Evolutionary conservation across 2,329 filamentous ascomycete genomes (phyloP).

Genomic region (Aspergillus sp.): DNA sequence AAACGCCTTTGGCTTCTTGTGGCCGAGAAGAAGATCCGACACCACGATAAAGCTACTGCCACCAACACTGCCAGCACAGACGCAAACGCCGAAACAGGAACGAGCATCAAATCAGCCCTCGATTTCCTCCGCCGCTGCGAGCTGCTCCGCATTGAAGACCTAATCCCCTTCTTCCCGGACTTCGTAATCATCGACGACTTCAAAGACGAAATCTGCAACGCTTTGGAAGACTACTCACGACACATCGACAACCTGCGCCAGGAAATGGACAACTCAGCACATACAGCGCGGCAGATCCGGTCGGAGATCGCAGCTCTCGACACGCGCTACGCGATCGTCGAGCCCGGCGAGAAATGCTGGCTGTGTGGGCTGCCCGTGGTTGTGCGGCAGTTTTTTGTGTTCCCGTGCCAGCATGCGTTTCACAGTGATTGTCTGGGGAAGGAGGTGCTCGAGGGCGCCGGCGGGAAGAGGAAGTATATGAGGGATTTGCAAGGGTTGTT

Average conservation of each 20-base stretch:
- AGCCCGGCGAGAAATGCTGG: constrained; percentile 91
- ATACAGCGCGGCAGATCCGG: constrained; percentile 84
- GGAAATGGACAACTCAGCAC: constrained; percentile 92
- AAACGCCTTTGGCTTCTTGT: constrained; percentile 96
- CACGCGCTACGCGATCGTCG: constrained; percentile 87
- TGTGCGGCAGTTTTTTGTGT: constrained; percentile 92
- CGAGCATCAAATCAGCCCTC: constrained; percentile 86
- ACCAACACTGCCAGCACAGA: no score
- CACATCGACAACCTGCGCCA: constrained; percentile 81
- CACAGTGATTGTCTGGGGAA: constrained; percentile 89
- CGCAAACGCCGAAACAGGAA: constrained; percentile 47
- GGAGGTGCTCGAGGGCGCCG: constrained; percentile 74
- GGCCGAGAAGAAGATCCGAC: constrained; percentile 82
- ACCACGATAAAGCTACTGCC: no score
- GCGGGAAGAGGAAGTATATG: constrained; percentile 70
- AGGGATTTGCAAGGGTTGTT: constrained; percentile 61
- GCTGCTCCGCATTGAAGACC: constrained; percentile 84
- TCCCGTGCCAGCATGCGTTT: constrained; percentile 96
- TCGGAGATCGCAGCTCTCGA: constrained; percentile 79
- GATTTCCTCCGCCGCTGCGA: constrained; percentile 89
- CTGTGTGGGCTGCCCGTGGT: constrained; percentile 77
- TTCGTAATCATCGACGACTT: constrained; percentile 99
- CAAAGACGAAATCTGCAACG: constrained; percentile 93
- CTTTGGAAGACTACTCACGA: constrained; percentile 84
- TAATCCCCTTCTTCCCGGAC: constrained; percentile 97